Conservation (phyloP, 805 yeast genomes). For the Sungouiozyma intestinalis region DNA sequence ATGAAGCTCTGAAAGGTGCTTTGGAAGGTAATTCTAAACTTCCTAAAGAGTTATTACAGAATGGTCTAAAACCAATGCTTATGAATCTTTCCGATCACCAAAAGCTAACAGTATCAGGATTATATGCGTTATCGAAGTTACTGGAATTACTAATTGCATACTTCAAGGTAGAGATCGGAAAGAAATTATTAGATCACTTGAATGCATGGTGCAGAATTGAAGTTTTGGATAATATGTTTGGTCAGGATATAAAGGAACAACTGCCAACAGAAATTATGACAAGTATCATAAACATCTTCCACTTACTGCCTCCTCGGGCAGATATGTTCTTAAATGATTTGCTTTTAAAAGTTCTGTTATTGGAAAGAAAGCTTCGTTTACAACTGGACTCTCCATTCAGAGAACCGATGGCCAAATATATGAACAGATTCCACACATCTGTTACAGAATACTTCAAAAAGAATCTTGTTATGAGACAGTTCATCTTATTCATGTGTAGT, state of each 20-base stretch:
- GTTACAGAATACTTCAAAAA: constrained; percentile 59
- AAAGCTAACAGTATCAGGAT: constrained; percentile 75
- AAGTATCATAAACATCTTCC: constrained; percentile 85
- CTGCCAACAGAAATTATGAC: constrained; percentile 78
- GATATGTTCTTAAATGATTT: constrained; percentile 84
- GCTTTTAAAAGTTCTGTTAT: constrained; percentile 57
- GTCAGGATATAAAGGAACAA: constrained; percentile 70
- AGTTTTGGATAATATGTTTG: constrained; percentile 62
- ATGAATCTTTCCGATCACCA: constrained; percentile 93
- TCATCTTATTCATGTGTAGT: constrained; percentile 35
- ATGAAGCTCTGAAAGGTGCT: constrained; percentile 74
- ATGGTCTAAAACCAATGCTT: constrained; percentile 88
- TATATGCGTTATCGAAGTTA: constrained; percentile 82
- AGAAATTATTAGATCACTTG: constrained; percentile 82
- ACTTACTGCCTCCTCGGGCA: constrained; percentile 84
- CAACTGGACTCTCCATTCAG: constrained; percentile 85
- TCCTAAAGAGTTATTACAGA: constrained; percentile 91
- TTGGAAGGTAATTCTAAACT: constrained; percentile 76
- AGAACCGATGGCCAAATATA: constrained; percentile 75
- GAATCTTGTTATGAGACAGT: constrained; percentile 51
- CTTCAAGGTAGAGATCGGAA: constrained; percentile 93
- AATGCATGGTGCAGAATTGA: constrained; percentile 92
- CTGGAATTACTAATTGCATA: constrained; percentile 81
- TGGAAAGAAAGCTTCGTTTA: constrained; percentile 78
- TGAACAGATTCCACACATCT: constrained; percentile 72